Evolutionary conservation across 2,329 filamentous ascomycete genomes (phyloP), one percentile per base, ranked within the genome.

Genomic region (Cladosporium velox): DNA sequence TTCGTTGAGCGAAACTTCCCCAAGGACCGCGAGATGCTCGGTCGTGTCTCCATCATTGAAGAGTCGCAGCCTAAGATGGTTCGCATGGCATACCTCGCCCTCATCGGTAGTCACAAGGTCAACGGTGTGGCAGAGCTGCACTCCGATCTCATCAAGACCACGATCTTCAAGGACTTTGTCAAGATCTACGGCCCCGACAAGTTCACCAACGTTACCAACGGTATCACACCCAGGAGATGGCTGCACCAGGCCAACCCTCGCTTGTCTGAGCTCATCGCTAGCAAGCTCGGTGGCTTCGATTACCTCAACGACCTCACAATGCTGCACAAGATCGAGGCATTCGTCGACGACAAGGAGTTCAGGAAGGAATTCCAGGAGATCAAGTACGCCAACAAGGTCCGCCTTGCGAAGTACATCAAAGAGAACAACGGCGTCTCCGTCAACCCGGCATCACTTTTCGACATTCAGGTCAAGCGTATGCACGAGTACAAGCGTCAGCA

Each of bases 151-250:
- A 97, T 99, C 84, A 95, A 95, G 84, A 96, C 93, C 0, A 99
- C 95, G n/a, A 96, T 99, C 72, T 98, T 99, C 88, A 97, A 95
- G 79, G 95, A 99, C 79, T 99, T 99, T 79, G 94, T 99, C 67
- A 86, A 88, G 72, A 92, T 99, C 70, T 99, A 95, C 74, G 95
- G 95, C 2, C 90, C 90, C 0, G 95, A 99, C 85, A 97, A 97
- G 79, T 99, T 99, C 80, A 96, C 92, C 66, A 99, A 99, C 74
- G 94, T 99, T 70, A 99, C 95, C 70, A 99, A 99, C 78, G 95
- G 95, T 67, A 96, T 99, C 77, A 99, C 95, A 0, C 95, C 95
- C 12, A 87, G 95, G 74, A 87, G 95, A 76, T 99, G 95, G 95
- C 84, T 99, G 66, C 93, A 99, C 82, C 95, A 99, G 79, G 95